Conservation (phyloP, 139 green algal genomes). For the Prasinococcaceae sp. region DNA sequence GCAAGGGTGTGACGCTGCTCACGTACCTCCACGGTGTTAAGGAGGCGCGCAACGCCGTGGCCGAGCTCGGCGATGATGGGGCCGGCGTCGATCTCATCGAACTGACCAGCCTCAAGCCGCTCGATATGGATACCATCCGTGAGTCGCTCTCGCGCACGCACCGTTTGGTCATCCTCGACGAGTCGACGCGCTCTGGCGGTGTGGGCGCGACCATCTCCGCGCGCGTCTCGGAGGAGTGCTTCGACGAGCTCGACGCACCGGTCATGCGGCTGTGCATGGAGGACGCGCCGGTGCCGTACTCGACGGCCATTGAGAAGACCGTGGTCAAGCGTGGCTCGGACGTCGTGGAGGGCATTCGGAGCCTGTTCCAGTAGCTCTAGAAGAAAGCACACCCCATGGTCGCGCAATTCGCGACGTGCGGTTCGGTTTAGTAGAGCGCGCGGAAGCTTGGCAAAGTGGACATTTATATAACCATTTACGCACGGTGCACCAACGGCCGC, state of each 20-base stretch:
- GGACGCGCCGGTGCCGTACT: constrained; percentile 16
- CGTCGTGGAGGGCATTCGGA: constrained; percentile 8
- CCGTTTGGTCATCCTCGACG: constrained; percentile 83
- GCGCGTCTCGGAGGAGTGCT: constrained; percentile 78
- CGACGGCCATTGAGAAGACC: constrained; percentile 5
- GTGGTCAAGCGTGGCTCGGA: constrained; percentile 13
- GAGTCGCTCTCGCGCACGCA: constrained; percentile 73
- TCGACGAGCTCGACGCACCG: constrained; percentile 74
- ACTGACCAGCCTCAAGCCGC: constrained; percentile 92
- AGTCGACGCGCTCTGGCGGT: constrained; percentile 92
- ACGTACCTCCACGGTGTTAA: constrained; percentile 58
- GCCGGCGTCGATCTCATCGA: constrained; percentile 88
- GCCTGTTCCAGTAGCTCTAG: no score
- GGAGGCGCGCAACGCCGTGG: constrained; percentile 29
- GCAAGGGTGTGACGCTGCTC: constrained; percentile 80
- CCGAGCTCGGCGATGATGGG: constrained; percentile 47
- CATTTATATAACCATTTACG: no score
- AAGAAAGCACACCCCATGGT: no score
- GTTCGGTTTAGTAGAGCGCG: no score
- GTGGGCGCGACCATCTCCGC: constrained; percentile 87
- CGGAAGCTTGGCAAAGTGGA: no score
- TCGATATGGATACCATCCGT: constrained; percentile 88
- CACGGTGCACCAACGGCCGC: no score
- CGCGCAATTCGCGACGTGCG: no score
- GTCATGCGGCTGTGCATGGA: constrained; percentile 12